phyloP scores from a whole-genome alignment of 2,329 filamentous ascomycete genomes.

The Colletotrichum camelliae region DNA sequence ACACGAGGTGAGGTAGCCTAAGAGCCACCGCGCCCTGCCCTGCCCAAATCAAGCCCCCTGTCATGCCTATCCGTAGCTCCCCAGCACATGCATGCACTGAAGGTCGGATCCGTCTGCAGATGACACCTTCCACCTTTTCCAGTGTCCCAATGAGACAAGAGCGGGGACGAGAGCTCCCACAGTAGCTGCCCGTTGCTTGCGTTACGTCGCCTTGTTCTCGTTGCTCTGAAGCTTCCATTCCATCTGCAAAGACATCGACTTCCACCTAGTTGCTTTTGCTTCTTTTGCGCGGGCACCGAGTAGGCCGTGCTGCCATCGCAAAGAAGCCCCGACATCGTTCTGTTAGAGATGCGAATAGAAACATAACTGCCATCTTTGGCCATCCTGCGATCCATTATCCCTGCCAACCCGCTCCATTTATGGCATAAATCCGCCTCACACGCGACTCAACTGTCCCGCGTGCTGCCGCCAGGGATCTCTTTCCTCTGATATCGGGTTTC shows the following conservation, averaged over 20 bases:
- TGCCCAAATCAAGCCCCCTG: neutral
- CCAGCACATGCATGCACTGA: conserved; percentile 20
- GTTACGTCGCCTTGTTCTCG: neutral
- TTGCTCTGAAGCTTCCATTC: neutral
- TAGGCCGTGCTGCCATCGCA: neutral
- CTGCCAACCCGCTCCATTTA: conserved; percentile 15
- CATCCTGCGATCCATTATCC: conserved; percentile 10
- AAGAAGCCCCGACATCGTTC: neutral
- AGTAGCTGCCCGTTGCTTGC: neutral
- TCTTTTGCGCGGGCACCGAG: neutral
- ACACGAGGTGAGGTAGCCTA: neutral
- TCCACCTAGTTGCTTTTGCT: neutral
- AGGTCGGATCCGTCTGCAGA: conserved; percentile 22
- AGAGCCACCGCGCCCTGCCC: neutral
- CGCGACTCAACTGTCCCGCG: conserved; percentile 11
- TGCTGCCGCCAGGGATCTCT: conserved; percentile 14
- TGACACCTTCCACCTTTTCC: conserved; percentile 13
- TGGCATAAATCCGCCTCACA: conserved; percentile 18
- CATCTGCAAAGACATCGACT: neutral
- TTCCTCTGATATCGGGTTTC: conserved; percentile 22
- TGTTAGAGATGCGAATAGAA: conserved; percentile 17
- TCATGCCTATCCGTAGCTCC: neutral
- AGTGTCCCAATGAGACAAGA: conserved; percentile 8
- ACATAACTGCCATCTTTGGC: conserved; percentile 19
- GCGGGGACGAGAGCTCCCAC: conserved; percentile 15